Base-by-base conservation (phyloP, 2,329 filamentous ascomycete genomes). In the Pseudocercospora musae region DNA sequence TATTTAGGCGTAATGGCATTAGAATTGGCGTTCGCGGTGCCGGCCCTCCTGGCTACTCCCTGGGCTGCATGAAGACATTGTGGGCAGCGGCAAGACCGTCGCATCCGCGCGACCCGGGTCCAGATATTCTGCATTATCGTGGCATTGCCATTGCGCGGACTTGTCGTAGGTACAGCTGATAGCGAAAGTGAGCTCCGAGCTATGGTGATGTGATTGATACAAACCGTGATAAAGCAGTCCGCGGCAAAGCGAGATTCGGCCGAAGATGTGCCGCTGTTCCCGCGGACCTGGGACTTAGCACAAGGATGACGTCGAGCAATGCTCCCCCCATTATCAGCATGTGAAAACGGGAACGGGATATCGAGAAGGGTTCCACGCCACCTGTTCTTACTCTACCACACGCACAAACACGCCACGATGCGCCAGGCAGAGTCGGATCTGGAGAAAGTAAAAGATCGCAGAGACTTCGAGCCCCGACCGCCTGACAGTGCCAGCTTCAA, bases 41-140 rank as follows among this genome's bases (percentile, higher is more conserved):
- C 48, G 49, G 84, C 82, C 58, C 81, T 82, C 61, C 83, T 81
- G 63, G 81, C 78, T 63, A 85, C 61, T 18, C 68, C 70, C 49
- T 78, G 76, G 63, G 79, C 78, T 5, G 69, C 77, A 60, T 82
- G 81, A 58, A 84, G 76, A 77, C 87, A 89, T 71, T 84, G 80
- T 68, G 83, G 80, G 78, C 87, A 90, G 76, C 82, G 82, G 78
- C 86, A 89, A 70, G 83, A 81, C 67, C 75, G 76, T 76, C 83
- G 84, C 77, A 82, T 82, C 81, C 84, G 84, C 71, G 83, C 81
- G 78, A 85, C 84, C 78, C 87, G 84, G 76, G 85, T 87, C 87
- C 87, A 89, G 69, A 91, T 74, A 67, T 82, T 81, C 77, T 85
- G 85, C 89, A 92, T 92, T 72, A 74, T 75, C 57, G 59, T 33